Base-by-base conservation (phyloP, 805 yeast genomes). In the Saturnispora halmiae region DNA sequence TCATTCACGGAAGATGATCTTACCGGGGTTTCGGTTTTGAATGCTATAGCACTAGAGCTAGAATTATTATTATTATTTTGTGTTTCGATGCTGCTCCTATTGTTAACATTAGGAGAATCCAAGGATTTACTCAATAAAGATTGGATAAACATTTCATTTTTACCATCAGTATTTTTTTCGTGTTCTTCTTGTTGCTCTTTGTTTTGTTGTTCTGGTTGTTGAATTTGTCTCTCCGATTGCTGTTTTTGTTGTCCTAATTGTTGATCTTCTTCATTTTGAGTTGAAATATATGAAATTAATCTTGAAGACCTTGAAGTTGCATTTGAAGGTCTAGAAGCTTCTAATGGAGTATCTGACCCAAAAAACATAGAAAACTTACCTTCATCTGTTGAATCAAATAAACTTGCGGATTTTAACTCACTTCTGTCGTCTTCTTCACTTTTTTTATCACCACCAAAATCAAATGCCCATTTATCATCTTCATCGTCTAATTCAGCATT, bases 61-160 rank as follows among this genome's bases (percentile, higher is more conserved):
- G n/a, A n/a, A n/a, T n/a, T n/a, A n/a, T n/a, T n/a, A n/a, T n/a
- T n/a, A n/a, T n/a, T n/a, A n/a, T n/a, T n/a, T n/a, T n/a, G n/a
- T n/a, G n/a, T n/a, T n/a, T n/a, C n/a, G n/a, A n/a, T n/a, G n/a
- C n/a, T n/a, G n/a, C n/a, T n/a, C n/a, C 16, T 40, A 19, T 27
- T 11, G 14, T 31, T 31, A 5, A 11, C 22, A 6, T 19, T 9
- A 19, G n/a, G n/a, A 7, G 14, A 19, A 19, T 29, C 25, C 14
- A 15, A 21, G 4, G 58, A 52, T 44, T 67, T 69, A 31, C 64
- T 60, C 46, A 73, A 53, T 41, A 73, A 55, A 4, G 76, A 65
- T 58, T 67, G 61, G 50, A 73, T 69, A 45, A 73, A 73, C 13
- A 65, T 53, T 44, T 70, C 74, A 47, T 57, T 55, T 16, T 48